phyloP scores from a whole-genome alignment of 108 stramenopile genomes.

The Cyclotella atomus region DNA sequence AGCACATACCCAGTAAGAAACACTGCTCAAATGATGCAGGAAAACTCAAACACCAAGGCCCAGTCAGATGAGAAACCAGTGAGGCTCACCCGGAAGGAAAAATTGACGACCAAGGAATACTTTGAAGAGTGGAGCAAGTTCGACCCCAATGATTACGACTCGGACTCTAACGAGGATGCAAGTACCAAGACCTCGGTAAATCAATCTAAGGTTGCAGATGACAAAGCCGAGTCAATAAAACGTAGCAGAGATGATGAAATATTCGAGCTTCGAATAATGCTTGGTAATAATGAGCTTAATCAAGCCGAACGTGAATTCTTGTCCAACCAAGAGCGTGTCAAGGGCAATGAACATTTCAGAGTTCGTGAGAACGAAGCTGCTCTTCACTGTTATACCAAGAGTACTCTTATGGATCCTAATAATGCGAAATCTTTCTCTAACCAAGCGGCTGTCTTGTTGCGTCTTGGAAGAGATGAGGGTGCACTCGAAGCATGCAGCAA shows the following conservation, averaged over 20 bases:
- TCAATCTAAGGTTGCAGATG: not conserved
- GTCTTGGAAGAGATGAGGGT: conserved; percentile 5
- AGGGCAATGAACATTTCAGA: conserved; percentile 73
- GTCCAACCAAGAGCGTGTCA: conserved; percentile 52
- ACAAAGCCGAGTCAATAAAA: not conserved
- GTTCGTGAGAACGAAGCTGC: conserved; percentile 51
- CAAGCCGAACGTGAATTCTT: conserved; percentile 37
- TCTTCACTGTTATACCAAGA: conserved; percentile 46
- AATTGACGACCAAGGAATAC: conserved; percentile 43
- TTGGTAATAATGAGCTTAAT: conserved; percentile 32
- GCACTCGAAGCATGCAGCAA: conserved; percentile 56
- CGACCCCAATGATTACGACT: conserved; percentile 39
- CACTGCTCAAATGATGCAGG: not conserved
- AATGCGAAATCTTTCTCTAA: conserved; percentile 49
- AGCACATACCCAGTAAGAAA: not conserved
- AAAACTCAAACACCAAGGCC: not conserved
- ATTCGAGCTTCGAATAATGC: conserved; percentile 9
- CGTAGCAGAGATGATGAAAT: conserved; percentile 18
- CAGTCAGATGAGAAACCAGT: not conserved
- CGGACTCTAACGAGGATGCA: conserved; percentile 16
- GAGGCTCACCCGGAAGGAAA: conserved; percentile 28
- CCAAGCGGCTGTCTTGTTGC: conserved; percentile 47
- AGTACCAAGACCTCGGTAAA: not conserved
- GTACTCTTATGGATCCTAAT: conserved; percentile 26
- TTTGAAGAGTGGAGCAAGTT: conserved; percentile 66